Evolutionary conservation across 2,329 filamentous ascomycete genomes (phyloP), one percentile per base, ranked within the genome.

Genomic region (Fusarium oxysporum): DNA sequence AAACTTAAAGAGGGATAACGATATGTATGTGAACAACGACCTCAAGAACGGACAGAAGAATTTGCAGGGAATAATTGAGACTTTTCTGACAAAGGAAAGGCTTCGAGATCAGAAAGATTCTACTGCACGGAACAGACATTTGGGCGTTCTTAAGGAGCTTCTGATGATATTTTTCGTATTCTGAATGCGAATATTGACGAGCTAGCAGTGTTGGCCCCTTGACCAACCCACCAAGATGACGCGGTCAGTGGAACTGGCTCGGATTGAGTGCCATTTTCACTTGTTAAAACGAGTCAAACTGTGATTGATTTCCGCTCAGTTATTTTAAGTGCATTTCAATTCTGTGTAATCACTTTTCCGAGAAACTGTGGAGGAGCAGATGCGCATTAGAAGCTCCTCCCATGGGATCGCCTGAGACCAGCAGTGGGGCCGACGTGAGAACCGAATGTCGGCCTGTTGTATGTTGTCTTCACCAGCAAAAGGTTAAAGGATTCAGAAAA

Each of bases 111-210:
- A 19, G 19, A 38, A n/a, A 21, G 1, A 38, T 14, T 41, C 3
- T 33, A 1, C 12, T 2, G 11, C 7, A 8, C 6, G 11, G 23
- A 12, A 17, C 23, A 35, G 40, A 44, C 17, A 43, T 67, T 61
- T 47, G n/a, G 16, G 30, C 30, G 17, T 51, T 44, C 28, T 32
- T 21, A 41, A 8, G 23, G 1, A 37, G 14, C 13, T n/a, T n/a
- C 6, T 35, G 14, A 21, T 37, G 32, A 35, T 55, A 10, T 8
- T 54, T 50, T 68, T 68, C 65, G 65, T 48, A 68, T 62, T 67
- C 28, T 41, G 32, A 68, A 68, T 68, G 48, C 56, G 65, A 68
- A 68, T 68, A 68, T 50, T 68, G n/a, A 11, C 5, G 35, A 21
- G 28, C 48, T 55, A 55, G 14, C 1, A 5, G 6, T 17, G 14